Base-by-base conservation (phyloP, 2,329 filamentous ascomycete genomes). In the Neofusicoccum cordaticola region DNA sequence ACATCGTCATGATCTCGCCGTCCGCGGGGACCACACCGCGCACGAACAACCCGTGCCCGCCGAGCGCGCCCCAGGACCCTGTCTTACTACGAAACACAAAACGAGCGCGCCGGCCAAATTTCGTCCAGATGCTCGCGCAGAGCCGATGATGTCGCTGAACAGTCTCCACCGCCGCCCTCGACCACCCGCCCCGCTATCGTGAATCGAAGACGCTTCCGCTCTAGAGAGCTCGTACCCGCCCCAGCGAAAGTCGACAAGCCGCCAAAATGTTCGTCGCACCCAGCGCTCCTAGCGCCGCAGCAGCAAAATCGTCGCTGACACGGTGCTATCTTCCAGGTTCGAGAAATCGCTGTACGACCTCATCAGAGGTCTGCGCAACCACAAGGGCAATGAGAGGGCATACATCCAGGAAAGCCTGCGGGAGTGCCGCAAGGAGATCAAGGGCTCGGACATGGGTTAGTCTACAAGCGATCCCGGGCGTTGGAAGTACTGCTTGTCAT, bases 271-370 rank as follows among this genome's bases (percentile, higher is more conserved):
- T 47, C 15, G 57, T 47, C 9, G 11, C 17, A 4, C 35, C 35
- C 47, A 48, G 19, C 11, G 27, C 11, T 47, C 9, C 31, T 3
- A 5, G 13, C 12, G 17, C 39, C 4, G 3, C 31, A 2, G 45
- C 31, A 45, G 4, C 0, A 7, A 27, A 39, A 5, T 17, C 8
- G 45, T 50, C 44, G 19, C 62, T 64, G 44, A 64, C 61, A 47
- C 52, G 13, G 4, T 41, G 37, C 12, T 27, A 45, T 42, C 35
- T 35, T 31, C 22, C 68, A 98, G 93, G 95, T 99, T 99, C 82
- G 95, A 99, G 80, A 99, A 99, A 81, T 97, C 95, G 47, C 87
- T 99, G 19, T 97, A 97, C 80, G 94, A 98, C 87, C 93, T 99
- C 83, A 99, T 99, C 73, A 88, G 93, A 79, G 95, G 95, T 73